phyloP scores from a whole-genome alignment of 805 yeast genomes.

The Lipomyces yamadae region DNA sequence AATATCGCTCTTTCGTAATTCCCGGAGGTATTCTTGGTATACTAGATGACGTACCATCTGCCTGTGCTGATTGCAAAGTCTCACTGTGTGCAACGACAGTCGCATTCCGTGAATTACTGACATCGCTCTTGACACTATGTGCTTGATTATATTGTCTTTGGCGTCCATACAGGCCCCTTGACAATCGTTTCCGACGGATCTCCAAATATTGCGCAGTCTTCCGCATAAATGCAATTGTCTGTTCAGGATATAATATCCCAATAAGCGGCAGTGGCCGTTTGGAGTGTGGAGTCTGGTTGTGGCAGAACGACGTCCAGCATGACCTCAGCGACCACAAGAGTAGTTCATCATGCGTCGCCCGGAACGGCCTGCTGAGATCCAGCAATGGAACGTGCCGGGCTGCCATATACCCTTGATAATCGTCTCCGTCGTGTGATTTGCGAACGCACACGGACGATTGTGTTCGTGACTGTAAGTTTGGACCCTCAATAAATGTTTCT shows the following conservation, averaged over 20 bases:
- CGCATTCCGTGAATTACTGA: not conserved
- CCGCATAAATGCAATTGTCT: constrained; percentile 20
- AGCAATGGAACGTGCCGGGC: constrained; percentile 8
- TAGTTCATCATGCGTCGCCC: constrained; percentile 24
- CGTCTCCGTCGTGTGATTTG: not conserved
- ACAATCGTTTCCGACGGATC: not conserved
- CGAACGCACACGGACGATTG: not conserved
- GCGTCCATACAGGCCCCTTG: not conserved
- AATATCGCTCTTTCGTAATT: not conserved
- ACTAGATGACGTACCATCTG: not conserved
- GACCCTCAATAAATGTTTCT: not conserved
- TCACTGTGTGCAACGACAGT: too few species aligned
- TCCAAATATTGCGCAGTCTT: constrained; percentile 5
- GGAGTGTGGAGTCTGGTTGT: not conserved
- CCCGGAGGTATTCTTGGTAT: constrained; percentile 1
- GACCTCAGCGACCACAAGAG: constrained; percentile 30
- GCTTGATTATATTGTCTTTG: not conserved
- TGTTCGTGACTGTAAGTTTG: not conserved
- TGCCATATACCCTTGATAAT: constrained; percentile 4
- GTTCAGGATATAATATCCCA: constrained; percentile 25
- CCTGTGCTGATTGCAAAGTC: not conserved
- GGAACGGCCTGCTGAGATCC: constrained; percentile 22
- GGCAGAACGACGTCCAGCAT: constrained; percentile 29
- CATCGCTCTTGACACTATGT: not conserved
- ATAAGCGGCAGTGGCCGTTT: constrained; percentile 12